Base-by-base conservation (phyloP, 306 rosid genomes). In the Purshia tridentata region DNA sequence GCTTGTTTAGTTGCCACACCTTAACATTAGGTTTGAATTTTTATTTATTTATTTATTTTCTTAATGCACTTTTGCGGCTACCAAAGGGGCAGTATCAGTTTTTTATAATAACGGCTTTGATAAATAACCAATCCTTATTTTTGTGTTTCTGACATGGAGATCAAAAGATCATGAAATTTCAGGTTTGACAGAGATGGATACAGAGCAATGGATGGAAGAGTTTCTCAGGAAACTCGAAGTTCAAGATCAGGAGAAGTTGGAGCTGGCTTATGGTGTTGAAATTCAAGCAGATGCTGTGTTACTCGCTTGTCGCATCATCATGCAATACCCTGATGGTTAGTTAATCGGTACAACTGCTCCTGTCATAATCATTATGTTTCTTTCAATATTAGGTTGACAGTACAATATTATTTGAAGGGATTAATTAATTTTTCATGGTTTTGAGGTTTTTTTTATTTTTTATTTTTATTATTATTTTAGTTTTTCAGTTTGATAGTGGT, bases 251-350 rank as follows among this genome's bases (percentile, higher is more conserved):
- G 65, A 55, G 75, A 56, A 71, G 66, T 23, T 71, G 65, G 75
- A 56, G 75, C 65, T 71, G 44, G 54, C 48, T 48, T 56, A 20
- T 56, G 75, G 75, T 55, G 75, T 71, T 44, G 75, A 71, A 71
- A 71, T 71, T 44, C 54, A 45, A 44, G 22, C 66, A 1, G 75
- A 56, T 5, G 54, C 66, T 9, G 45, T 71, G 53, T 7, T 56
- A n/a, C 45, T 42, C 23, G 75, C 75, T 16, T 55, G 44, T 46
- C 65, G 54, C 8, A 71, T 71, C 54, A 71, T 71, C 20, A 42
- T 44, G 53, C 53, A 71, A 18, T 44, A 71, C 44, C 75, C 75
- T 9, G 55, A 56, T 15, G 75, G 75, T 71, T 56, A 71, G 75
- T 71, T 57, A 5, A 12, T 18, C 41, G 12, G 18, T 56, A 22